Evolutionary conservation across 1,139 yeast species (phyloP).

Genomic region (Suhomyces chickasaworum): DNA sequence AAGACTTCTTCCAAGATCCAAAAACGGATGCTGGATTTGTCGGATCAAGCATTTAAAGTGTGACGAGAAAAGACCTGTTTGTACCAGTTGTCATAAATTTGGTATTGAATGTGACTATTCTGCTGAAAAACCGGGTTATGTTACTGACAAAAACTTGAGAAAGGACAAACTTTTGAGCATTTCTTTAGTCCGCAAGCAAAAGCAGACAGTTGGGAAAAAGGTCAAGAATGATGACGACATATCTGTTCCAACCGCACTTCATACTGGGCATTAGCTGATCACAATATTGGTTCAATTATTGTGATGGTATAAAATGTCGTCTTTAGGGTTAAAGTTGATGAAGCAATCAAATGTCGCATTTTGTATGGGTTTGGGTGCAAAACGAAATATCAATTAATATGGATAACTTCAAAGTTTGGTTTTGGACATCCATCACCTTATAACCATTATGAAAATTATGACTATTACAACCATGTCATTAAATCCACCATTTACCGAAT

Average conservation of each 20-base stretch:
- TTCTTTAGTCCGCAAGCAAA: slow-evolving; percentile 33
- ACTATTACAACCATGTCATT: no score
- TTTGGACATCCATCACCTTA: neutral
- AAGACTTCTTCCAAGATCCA: slow-evolving; percentile 45
- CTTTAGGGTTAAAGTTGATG: no score
- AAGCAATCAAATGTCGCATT: neutral
- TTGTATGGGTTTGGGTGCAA: slow-evolving; percentile 6
- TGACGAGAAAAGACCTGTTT: slow-evolving; percentile 44
- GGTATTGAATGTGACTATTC: slow-evolving; percentile 51
- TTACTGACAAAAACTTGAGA: slow-evolving; percentile 39
- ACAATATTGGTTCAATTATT: slow-evolving; percentile 1
- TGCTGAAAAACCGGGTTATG: slow-evolving; percentile 44
- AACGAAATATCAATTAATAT: neutral
- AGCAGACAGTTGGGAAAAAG: slow-evolving; percentile 21
- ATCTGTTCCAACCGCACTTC: neutral
- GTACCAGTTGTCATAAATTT: slow-evolving; percentile 42
- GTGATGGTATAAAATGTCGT: no score
- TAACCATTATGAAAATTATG: no score
- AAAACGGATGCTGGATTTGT: slow-evolving; percentile 54
- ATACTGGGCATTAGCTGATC: slow-evolving; percentile 1
- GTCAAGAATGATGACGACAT: slow-evolving; percentile 8
- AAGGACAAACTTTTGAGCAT: slow-evolving; percentile 39
- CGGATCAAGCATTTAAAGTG: slow-evolving; percentile 53
- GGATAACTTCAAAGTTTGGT: neutral
- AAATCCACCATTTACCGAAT: no score